Conservation (phyloP, 2,329 filamentous ascomycete species). For the Aspergillus sp. region DNA sequence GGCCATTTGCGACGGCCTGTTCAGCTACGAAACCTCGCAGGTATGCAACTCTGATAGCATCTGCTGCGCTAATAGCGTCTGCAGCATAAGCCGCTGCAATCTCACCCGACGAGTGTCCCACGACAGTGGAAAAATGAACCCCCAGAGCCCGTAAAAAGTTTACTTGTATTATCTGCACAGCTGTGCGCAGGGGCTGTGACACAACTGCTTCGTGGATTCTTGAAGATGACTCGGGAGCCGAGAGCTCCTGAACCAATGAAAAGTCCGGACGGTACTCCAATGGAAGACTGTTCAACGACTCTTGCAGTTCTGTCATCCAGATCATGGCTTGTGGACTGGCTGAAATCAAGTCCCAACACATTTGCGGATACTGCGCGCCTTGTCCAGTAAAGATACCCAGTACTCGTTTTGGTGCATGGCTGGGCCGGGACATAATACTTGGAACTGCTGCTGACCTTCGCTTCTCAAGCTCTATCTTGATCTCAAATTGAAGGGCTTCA, state of each 20-base stretch:
- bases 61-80: conserved; percentile 13
- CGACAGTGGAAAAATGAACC: conserved; percentile 35
- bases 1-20: conserved; percentile 10
- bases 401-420: conserved; percentile 4
- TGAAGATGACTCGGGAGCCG: conserved; percentile 18
- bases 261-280: conserved; percentile 24
- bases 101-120: conserved; percentile 54
- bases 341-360: conserved; percentile 28
- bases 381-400: conserved; percentile 36
- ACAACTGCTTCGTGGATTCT: conserved; percentile 26
- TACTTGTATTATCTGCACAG: conserved; percentile 26
- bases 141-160: conserved; percentile 27
- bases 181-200: conserved; percentile 21
- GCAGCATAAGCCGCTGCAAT: conserved; percentile 51
- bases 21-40: conserved; percentile 41
- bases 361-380: conserved; percentile 34
- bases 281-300: conserved; percentile 23
- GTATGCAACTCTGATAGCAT: conserved; percentile 48
- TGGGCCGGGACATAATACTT: background rate
- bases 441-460: background rate
- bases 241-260: conserved; percentile 23
- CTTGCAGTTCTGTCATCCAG: conserved; percentile 14
- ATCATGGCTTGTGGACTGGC: conserved; percentile 16
- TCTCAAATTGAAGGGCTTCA: background rate
- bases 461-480: background rate